Evolutionary conservation across 257 asterid species (phyloP).

Genomic region (Handroanthus guayacan): DNA sequence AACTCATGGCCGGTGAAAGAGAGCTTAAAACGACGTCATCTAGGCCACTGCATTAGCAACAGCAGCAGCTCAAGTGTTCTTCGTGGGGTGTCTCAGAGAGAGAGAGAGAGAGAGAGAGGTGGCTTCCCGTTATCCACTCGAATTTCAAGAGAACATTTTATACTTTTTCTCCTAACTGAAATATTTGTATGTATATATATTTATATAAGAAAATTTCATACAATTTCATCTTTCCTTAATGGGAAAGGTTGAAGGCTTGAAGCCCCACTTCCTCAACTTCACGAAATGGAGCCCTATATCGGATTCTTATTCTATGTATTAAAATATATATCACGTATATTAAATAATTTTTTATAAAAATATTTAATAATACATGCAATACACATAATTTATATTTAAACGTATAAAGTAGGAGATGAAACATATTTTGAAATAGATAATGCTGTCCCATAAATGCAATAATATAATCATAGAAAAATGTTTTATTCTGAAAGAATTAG

Average conservation of each 20-base stretch:
- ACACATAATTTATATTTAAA: too few species aligned
- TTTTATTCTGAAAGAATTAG: too few species aligned
- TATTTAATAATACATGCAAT: too few species aligned
- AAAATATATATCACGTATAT: too few species aligned
- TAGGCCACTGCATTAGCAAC: neutral
- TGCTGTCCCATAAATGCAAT: too few species aligned
- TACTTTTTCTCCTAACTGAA: neutral
- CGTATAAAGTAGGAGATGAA: too few species aligned
- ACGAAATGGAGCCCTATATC: too few species aligned
- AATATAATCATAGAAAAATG: too few species aligned
- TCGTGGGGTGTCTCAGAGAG: constrained; percentile 11
- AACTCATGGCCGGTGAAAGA: constrained; percentile 42
- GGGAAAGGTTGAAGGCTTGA: neutral
- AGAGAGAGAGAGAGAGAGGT: neutral
- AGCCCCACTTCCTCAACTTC: neutral
- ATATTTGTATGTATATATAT: neutral
- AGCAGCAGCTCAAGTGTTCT: constrained; percentile 1
- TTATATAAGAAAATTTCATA: too few species aligned
- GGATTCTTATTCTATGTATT: too few species aligned
- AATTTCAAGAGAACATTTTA: neutral
- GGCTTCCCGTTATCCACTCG: constrained; percentile 47
- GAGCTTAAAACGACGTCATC: constrained; percentile 49
- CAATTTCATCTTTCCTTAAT: neutral
- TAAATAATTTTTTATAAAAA: too few species aligned
- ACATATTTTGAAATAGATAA: too few species aligned